These are phyloP conservation scores for Nothophoma quercina DNA, from an alignment of 2,329 filamentous ascomycete genomes.

Conservation along the genomic window DNA sequence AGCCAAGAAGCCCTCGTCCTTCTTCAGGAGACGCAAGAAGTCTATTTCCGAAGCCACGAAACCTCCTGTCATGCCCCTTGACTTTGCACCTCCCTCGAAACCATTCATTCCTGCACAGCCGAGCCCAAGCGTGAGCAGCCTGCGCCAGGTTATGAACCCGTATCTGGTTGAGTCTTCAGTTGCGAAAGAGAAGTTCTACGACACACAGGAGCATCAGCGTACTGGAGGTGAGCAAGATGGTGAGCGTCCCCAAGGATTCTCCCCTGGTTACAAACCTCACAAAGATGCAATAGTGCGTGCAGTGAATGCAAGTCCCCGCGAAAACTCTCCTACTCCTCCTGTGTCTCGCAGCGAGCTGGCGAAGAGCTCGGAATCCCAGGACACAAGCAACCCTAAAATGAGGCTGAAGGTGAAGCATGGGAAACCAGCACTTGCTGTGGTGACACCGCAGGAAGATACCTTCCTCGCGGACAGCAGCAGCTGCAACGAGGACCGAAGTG, in stretches of 20 bases:
- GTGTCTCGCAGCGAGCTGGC: slow-evolving; percentile 39
- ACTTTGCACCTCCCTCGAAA: slow-evolving; percentile 45
- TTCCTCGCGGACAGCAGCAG: slow-evolving; percentile 62
- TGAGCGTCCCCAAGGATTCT: slow-evolving; percentile 68
- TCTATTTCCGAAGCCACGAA: slow-evolving; percentile 74
- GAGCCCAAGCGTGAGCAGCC: slow-evolving; percentile 72
- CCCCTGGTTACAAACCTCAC: slow-evolving; percentile 76
- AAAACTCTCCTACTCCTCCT: slow-evolving; percentile 27
- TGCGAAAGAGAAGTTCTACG: slow-evolving; percentile 34
- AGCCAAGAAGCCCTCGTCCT: slow-evolving; percentile 91
- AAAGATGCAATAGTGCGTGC: slow-evolving; percentile 74
- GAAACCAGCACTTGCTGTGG: slow-evolving; percentile 28
- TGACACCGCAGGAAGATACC: slow-evolving; percentile 52
- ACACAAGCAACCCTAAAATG: slow-evolving; percentile 44
- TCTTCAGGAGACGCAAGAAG: slow-evolving; percentile 94
- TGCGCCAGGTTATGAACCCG: slow-evolving; percentile 86
- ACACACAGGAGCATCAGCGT: slow-evolving; percentile 37
- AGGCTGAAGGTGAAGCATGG: slow-evolving; percentile 52
- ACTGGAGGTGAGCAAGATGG: slow-evolving; percentile 37
- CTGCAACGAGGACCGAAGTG: slow-evolving; percentile 58
- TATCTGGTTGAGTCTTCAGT: slow-evolving; percentile 63
- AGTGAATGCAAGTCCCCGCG: slow-evolving; percentile 60
- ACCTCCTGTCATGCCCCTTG: slow-evolving; percentile 64
- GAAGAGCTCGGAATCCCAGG: slow-evolving; percentile 30
- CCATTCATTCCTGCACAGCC: slow-evolving; percentile 42